Evolutionary conservation across 1,139 yeast species (phyloP).

Genomic region (Scheffersomyces segobiensis): DNA sequence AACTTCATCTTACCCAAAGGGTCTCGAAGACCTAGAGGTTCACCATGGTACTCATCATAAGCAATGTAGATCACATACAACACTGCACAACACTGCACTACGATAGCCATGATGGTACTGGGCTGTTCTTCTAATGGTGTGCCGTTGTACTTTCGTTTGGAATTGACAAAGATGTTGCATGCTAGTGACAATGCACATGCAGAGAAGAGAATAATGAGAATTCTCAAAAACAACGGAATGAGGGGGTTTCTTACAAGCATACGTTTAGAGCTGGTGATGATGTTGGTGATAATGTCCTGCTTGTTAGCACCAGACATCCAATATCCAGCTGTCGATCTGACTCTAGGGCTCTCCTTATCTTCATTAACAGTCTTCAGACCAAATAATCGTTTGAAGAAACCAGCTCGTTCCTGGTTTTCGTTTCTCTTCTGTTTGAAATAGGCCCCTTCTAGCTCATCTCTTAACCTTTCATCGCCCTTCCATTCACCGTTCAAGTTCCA

Average conservation of each 20-base stretch:
- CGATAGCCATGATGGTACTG: conserved; percentile 88
- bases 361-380: conserved; percentile 3
- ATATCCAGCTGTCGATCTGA: conserved; percentile 60
- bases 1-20: conserved; percentile 81
- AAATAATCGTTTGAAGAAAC: neutral
- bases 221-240: conserved; percentile 74
- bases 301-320: conserved; percentile 69
- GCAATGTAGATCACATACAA: conserved; percentile 79
- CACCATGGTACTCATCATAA: conserved; percentile 87
- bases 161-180: conserved; percentile 56
- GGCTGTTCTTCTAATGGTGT: conserved; percentile 70
- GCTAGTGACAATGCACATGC: conserved; percentile 69
- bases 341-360: conserved; percentile 30
- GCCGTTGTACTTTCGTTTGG: conserved; percentile 41
- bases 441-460: conserved; percentile 51
- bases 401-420: conserved; percentile 4
- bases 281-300: conserved; percentile 49
- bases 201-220: conserved; percentile 64
- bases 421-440: conserved; percentile 11
- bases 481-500: conserved; percentile 45
- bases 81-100: conserved; percentile 78
- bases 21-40: conserved; percentile 85
- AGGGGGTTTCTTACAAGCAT: conserved; percentile 74
- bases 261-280: conserved; percentile 54
- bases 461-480: conserved; percentile 71